Conservation (phyloP, 2,329 filamentous ascomycete genomes). For the Nemania sp. region DNA sequence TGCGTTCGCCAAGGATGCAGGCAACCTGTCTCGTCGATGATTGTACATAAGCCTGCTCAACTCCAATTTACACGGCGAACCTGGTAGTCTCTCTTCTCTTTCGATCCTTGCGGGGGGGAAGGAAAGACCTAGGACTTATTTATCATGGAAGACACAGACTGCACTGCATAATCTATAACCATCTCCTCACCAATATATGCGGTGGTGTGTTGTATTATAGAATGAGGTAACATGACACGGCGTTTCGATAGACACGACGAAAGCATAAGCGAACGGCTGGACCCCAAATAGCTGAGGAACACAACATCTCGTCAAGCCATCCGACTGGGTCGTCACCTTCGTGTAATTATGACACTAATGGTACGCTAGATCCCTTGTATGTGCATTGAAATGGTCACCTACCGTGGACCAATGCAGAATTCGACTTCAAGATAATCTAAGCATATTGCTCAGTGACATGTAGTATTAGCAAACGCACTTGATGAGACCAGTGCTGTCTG, state of each 20-base stretch:
- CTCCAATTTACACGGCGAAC: background rate
- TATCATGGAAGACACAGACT: too few species aligned
- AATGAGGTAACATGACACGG: background rate
- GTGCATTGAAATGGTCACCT: background rate
- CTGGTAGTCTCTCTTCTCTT: background rate
- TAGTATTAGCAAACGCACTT: too few species aligned
- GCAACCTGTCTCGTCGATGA: slow-evolving; percentile 25
- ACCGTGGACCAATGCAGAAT: background rate
- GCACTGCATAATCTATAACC: background rate
- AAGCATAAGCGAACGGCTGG: slow-evolving; percentile 13
- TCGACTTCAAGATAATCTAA: background rate
- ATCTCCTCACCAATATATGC: background rate
- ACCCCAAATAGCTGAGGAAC: slow-evolving; percentile 13
- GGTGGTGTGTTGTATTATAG: background rate
- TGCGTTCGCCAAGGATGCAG: slow-evolving; percentile 31
- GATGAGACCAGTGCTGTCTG: background rate
- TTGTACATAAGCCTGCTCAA: background rate
- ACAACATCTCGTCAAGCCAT: slow-evolving; percentile 35
- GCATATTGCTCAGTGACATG: background rate
- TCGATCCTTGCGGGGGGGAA: too few species aligned
- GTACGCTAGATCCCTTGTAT: slow-evolving; percentile 1
- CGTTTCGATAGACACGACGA: background rate
- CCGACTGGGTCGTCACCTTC: slow-evolving; percentile 37
- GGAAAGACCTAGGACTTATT: too few species aligned
- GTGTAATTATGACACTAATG: slow-evolving; percentile 30